phyloP scores from a whole-genome alignment of 2,329 filamentous ascomycete species.

The Lachnellula arida region DNA sequence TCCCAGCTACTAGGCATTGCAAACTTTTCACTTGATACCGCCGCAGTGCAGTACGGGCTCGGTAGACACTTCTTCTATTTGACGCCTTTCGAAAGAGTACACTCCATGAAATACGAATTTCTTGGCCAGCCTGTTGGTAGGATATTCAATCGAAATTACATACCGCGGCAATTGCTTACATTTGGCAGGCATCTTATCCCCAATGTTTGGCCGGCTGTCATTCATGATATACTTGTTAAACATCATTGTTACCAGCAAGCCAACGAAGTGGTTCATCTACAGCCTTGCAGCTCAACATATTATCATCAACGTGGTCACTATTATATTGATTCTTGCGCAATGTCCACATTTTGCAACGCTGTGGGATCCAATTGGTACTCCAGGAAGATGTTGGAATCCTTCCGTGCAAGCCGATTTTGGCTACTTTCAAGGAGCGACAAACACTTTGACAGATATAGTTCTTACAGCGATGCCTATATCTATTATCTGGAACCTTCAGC shows the following conservation, averaged over 20 bases:
- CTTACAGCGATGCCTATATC: conserved; percentile 10
- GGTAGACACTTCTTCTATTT: conserved; percentile 18
- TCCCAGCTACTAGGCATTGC: neutral
- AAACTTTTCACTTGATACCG: neutral
- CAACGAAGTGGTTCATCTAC: conserved; percentile 5
- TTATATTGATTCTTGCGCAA: conserved; percentile 3
- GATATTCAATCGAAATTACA: neutral
- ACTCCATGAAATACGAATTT: conserved; percentile 14
- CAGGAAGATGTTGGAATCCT: neutral
- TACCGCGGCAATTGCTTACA: neutral
- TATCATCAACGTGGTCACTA: conserved; percentile 3
- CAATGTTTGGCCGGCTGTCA: conserved; percentile 15
- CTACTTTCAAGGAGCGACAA: conserved; percentile 5
- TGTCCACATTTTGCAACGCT: neutral
- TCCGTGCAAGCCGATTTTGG: conserved; percentile 1
- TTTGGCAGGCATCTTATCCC: conserved; percentile 14
- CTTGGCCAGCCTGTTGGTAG: conserved; percentile 15
- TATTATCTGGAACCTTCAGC: conserved; percentile 12
- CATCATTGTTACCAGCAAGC: conserved; percentile 12
- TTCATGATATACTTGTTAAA: conserved; percentile 16
- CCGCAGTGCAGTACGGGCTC: conserved; percentile 14
- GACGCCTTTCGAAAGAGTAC: neutral
- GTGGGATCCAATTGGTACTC: conserved; percentile 6
- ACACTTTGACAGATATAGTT: conserved; percentile 9
- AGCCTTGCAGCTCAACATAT: conserved; percentile 7